Evolutionary conservation across 2,329 filamentous ascomycete species (phyloP).

Genomic region (Xylaria sp.): DNA sequence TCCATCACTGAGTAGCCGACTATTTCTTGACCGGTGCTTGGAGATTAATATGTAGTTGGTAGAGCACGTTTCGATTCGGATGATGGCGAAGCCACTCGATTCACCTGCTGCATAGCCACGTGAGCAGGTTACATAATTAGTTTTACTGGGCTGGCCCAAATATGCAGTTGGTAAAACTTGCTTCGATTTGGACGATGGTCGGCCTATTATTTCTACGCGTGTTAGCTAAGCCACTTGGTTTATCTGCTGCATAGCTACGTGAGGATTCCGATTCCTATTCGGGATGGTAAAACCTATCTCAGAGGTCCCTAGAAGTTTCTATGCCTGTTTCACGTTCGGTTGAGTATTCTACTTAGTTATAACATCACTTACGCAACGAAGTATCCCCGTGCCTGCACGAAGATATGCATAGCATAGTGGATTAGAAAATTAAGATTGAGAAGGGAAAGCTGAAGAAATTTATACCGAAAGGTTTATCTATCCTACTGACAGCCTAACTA

Average conservation of each 20-base stretch:
- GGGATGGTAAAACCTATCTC: too few species aligned
- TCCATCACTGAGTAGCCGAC: constrained; percentile 21
- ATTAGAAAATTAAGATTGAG: too few species aligned
- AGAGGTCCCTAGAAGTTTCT: constrained; percentile 9
- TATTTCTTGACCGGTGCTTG: constrained; percentile 21
- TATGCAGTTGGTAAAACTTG: constrained; percentile 1
- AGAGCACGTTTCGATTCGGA: constrained; percentile 23
- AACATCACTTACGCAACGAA: too few species aligned
- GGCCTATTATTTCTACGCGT: too few species aligned
- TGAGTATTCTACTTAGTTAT: background rate
- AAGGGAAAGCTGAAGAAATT: too few species aligned
- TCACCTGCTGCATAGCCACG: constrained; percentile 4
- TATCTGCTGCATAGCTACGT: too few species aligned
- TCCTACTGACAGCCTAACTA: too few species aligned
- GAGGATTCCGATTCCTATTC: too few species aligned
- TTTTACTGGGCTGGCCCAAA: constrained; percentile 7
- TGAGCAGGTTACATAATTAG: background rate
- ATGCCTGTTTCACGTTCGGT: background rate
- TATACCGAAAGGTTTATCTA: too few species aligned
- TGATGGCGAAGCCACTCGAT: constrained; percentile 11
- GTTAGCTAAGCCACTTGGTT: too few species aligned
- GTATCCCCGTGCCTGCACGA: too few species aligned
- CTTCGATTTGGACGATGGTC: background rate
- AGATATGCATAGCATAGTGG: too few species aligned
- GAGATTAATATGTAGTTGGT: constrained; percentile 27